These are phyloP conservation scores for Ceratopteris richardii DNA, from an alignment of 75 land plant species.

Conservation along the genomic window DNA sequence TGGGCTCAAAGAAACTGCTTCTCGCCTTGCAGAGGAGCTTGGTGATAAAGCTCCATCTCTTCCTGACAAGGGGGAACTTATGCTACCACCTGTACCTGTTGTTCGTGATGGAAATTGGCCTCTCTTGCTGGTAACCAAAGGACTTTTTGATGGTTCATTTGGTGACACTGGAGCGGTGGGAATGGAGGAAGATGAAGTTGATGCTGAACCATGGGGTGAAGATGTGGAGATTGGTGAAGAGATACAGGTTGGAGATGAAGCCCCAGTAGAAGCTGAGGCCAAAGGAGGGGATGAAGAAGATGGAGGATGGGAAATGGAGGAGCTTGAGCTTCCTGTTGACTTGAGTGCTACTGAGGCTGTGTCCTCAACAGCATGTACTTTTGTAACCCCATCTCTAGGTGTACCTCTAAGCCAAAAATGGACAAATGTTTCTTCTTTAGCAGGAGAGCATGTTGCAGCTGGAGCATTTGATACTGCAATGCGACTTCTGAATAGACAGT, in stretches of 20 bases:
- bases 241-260: conserved; percentile 17
- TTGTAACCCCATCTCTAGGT: conserved; percentile 30
- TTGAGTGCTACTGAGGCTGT: conserved; percentile 4
- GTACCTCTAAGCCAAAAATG: conserved; percentile 36
- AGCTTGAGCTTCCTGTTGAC: conserved; percentile 42
- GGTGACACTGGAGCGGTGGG: conserved; percentile 27
- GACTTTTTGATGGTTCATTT: conserved; percentile 63
- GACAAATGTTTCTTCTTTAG: conserved; percentile 38
- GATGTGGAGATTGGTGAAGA: conserved; percentile 47
- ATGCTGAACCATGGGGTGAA: conserved; percentile 53
- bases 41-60: conserved; percentile 49
- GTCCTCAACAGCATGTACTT: conserved; percentile 5
- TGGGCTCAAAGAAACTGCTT: conserved; percentile 52
- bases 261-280: conserved; percentile 22
- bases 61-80: conserved; percentile 35
- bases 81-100: conserved; percentile 53
- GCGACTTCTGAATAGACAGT: conserved; percentile 32
- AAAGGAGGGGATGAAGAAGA: conserved; percentile 35
- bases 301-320: conserved; percentile 40
- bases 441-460: conserved; percentile 46
- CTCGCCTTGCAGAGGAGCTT: conserved; percentile 38
- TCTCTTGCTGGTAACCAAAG: conserved; percentile 50
- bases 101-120: conserved; percentile 61
- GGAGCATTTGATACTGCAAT: conserved; percentile 41
- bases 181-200: conserved; percentile 38